These are phyloP conservation scores for Camelina neglecta DNA, from an alignment of 345 rosid genomes.

Conservation along the genomic window DNA sequence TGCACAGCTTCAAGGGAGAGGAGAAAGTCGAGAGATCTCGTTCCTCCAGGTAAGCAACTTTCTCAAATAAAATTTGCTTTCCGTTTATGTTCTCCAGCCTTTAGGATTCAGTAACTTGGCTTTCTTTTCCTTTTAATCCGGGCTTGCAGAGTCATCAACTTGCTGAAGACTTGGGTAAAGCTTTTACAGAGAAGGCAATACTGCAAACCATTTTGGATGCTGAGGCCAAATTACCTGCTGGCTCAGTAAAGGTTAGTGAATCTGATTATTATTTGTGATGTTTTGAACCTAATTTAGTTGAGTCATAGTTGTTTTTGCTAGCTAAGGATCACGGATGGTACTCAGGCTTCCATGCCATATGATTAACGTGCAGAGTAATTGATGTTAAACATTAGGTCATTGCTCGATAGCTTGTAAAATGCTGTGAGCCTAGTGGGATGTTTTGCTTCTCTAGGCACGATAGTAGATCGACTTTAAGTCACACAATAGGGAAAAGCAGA, in stretches of 20 bases:
- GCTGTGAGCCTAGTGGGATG: slow-evolving; percentile 3
- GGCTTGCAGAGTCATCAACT: slow-evolving; percentile 70
- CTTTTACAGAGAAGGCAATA: slow-evolving; percentile 78
- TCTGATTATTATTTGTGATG: not conserved
- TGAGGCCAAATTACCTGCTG: slow-evolving; percentile 57
- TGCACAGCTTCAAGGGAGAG: slow-evolving; percentile 61
- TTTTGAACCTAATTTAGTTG: not conserved
- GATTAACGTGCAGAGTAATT: not conserved
- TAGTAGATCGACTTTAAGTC: not conserved
- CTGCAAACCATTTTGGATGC: slow-evolving; percentile 63
- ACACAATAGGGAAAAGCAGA: slow-evolving; percentile 1
- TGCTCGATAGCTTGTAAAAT: not conserved
- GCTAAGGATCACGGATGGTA: not conserved
- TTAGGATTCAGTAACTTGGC: not conserved
- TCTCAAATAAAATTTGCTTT: not conserved
- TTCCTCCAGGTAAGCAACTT: slow-evolving; percentile 56
- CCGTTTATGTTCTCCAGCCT: not conserved
- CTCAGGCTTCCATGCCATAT: not conserved
- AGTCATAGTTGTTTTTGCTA: not conserved
- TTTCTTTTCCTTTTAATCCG: not conserved
- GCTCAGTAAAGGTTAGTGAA: slow-evolving; percentile 65
- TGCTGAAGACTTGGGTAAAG: slow-evolving; percentile 89
- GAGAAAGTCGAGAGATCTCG: slow-evolving; percentile 67
- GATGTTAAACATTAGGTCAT: not conserved
- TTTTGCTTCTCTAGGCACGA: not conserved